Conservation (phyloP, 2,329 filamentous ascomycete genomes). For the Golovinomyces cichoracearum region DNA sequence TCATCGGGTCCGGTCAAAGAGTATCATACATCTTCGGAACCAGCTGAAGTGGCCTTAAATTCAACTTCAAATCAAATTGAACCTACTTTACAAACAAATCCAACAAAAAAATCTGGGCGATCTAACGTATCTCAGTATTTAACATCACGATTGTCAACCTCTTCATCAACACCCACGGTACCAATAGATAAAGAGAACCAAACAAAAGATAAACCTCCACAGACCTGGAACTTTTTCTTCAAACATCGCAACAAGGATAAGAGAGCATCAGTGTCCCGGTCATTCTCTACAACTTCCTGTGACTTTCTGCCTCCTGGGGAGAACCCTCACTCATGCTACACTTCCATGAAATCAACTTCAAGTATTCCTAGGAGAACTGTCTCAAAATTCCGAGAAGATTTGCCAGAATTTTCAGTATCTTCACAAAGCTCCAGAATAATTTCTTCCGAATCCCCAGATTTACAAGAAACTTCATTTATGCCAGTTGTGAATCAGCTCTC, state of each 20-base stretch:
- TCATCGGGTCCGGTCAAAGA: background rate
- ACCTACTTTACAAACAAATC: background rate
- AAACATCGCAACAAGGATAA: constrained; percentile 24
- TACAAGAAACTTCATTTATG: constrained; percentile 3
- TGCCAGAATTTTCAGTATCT: constrained; percentile 67
- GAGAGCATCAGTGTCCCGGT: constrained; percentile 33
- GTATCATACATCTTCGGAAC: too few relatives aligned
- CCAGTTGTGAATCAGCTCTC: constrained; percentile 7
- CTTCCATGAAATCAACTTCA: constrained; percentile 11
- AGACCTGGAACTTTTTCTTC: constrained; percentile 46
- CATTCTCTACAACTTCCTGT: constrained; percentile 77
- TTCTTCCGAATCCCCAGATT: constrained; percentile 38
- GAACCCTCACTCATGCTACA: constrained; percentile 8
- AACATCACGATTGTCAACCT: background rate
- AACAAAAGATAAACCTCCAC: background rate
- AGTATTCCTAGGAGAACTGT: constrained; percentile 48
- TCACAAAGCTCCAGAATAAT: constrained; percentile 60
- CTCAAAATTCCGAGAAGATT: constrained; percentile 77
- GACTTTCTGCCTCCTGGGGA: constrained; percentile 42
- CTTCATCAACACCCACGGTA: background rate
- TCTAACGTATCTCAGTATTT: background rate
- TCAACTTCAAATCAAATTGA: background rate
- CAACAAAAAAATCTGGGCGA: background rate
- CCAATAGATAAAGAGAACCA: background rate
- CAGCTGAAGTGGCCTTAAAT: background rate